Conservation (phyloP, 768 basidiomycete genomes). For the Tricholoma hemisulphureum region DNA sequence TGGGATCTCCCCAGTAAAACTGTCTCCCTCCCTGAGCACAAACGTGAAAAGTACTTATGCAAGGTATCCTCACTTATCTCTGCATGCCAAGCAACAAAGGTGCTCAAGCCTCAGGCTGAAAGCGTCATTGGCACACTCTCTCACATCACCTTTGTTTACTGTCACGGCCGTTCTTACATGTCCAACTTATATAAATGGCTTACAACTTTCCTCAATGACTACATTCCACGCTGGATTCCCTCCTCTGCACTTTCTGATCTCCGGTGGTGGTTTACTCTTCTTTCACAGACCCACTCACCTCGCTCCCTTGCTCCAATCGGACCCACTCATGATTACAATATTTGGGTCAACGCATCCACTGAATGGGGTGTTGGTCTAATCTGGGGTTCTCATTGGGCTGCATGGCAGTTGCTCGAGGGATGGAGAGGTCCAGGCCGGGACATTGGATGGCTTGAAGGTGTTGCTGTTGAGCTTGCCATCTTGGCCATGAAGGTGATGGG, state of each 20-base stretch:
- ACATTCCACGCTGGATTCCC: not conserved
- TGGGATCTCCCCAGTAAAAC: conserved; percentile 25
- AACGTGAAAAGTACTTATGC: conserved; percentile 23
- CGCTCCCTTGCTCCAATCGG: conserved; percentile 14
- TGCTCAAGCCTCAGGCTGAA: not conserved
- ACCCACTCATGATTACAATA: conserved; percentile 12
- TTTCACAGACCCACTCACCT: not conserved
- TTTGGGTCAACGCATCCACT: conserved; percentile 15
- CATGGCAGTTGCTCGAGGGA: conserved; percentile 4
- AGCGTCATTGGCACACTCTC: conserved; percentile 16
- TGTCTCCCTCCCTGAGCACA: conserved; percentile 27
- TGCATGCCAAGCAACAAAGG: not conserved
- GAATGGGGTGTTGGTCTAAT: conserved; percentile 24
- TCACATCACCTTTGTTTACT: conserved; percentile 28
- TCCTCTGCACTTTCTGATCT: conserved; percentile 9
- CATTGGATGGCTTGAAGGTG: conserved; percentile 6
- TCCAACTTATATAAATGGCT: conserved; percentile 8
- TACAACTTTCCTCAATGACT: conserved; percentile 1
- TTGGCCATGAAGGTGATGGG: conserved; percentile 6
- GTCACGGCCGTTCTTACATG: conserved; percentile 5
- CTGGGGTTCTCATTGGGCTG: conserved; percentile 14
- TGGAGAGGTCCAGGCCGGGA: conserved; percentile 13
- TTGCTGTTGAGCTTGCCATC: conserved; percentile 3
- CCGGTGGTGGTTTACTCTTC: conserved; percentile 4
- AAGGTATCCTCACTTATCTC: not conserved